Conservation (phyloP, 129 eudicot species). For the Mikania micrantha region DNA sequence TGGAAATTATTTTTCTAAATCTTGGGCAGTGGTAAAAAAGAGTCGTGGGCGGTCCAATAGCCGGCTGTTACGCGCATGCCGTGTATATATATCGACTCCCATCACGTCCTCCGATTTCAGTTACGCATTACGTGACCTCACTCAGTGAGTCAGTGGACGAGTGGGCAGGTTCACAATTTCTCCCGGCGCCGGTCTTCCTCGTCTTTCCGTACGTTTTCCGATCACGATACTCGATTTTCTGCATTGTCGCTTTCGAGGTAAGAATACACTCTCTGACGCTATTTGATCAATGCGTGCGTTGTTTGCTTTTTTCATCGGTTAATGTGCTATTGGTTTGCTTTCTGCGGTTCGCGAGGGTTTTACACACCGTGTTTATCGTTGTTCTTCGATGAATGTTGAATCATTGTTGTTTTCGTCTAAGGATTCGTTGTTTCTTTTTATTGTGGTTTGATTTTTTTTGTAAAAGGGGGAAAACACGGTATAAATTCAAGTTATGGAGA, state of each 20-base stretch:
- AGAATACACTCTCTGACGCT: not conserved
- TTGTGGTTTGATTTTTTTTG: not conserved
- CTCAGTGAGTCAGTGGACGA: no score
- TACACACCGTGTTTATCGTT: not conserved
- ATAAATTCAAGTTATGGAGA: not conserved
- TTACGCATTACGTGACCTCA: not conserved
- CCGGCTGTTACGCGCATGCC: conserved; percentile 6
- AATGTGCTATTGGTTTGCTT: not conserved
- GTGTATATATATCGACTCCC: not conserved
- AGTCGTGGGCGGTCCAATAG: not conserved
- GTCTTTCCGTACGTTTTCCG: not conserved
- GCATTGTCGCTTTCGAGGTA: not conserved
- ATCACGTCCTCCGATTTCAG: not conserved
- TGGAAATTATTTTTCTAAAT: no score
- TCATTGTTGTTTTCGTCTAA: not conserved
- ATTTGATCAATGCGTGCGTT: not conserved
- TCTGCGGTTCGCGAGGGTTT: not conserved
- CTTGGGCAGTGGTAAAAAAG: no score
- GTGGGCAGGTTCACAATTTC: no score
- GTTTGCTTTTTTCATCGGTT: not conserved
- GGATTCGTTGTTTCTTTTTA: not conserved
- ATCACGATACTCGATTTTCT: not conserved
- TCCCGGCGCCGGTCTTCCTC: no score
- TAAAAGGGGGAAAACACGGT: not conserved
- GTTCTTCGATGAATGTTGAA: not conserved